A percentile compares a stretch with the other conserved stretches of the same genome.
These are phyloP conservation scores for Lathyrus oleraceus DNA, from an alignment of 306 rosid genomes.

Conservation along the genomic window DNA sequence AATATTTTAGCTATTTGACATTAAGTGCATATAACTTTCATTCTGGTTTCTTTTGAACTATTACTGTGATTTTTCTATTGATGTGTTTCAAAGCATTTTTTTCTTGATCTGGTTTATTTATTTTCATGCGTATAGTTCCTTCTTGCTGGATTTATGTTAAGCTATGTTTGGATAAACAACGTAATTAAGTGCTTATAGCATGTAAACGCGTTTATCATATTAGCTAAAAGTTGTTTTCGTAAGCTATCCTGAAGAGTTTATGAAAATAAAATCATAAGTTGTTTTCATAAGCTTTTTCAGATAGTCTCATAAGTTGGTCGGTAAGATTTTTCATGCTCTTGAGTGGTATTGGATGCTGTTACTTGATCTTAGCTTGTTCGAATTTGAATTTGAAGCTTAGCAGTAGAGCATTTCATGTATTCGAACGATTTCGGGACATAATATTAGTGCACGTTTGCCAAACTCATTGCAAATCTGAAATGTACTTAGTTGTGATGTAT, in stretches of 20 bases:
- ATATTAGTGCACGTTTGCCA: background rate
- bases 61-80: conserved; percentile 21
- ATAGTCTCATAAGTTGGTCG: background rate
- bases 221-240: background rate
- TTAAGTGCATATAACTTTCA: conserved; percentile 23
- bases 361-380: background rate
- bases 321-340: background rate
- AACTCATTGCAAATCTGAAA: background rate
- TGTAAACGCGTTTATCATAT: background rate
- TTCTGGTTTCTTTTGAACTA: conserved; percentile 35
- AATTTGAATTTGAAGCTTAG: conserved; percentile 1
- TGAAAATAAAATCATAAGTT: background rate
- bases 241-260: background rate
- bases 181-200: background rate
- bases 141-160: conserved; percentile 16
- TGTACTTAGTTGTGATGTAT: background rate
- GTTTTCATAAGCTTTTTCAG: background rate
- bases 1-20: conserved; percentile 32
- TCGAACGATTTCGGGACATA: background rate
- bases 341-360: background rate
- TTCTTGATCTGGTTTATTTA: background rate
- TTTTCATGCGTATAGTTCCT: conserved; percentile 15
- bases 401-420: background rate
- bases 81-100: conserved; percentile 15
- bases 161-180: background rate